phyloP scores from a whole-genome alignment of 768 basidiomycete genomes.

The Suillus spraguei region DNA sequence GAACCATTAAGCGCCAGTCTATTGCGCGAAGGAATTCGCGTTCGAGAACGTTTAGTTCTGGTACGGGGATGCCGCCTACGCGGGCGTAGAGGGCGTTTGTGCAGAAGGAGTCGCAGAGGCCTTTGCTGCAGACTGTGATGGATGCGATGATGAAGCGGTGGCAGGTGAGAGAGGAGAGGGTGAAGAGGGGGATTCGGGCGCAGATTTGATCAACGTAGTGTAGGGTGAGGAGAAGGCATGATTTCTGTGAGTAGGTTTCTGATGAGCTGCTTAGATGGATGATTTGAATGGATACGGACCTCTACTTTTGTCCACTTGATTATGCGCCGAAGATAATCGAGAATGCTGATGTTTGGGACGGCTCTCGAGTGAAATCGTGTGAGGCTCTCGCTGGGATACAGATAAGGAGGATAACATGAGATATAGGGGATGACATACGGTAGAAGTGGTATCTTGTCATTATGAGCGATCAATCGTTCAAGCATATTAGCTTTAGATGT shows the following conservation, averaged over 20 bases:
- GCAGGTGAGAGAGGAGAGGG: conserved; percentile 92
- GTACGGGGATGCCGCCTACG: conserved; percentile 91
- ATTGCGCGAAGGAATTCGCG: conserved; percentile 90
- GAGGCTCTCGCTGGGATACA: conserved; percentile 67
- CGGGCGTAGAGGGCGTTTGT: conserved; percentile 94
- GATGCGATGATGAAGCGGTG: conserved; percentile 97
- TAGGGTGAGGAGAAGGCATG: conserved; percentile 78
- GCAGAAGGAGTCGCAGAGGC: conserved; percentile 94
- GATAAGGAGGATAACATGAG: conserved; percentile 19
- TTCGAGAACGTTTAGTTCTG: conserved; percentile 93
- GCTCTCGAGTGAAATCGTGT: conserved; percentile 97
- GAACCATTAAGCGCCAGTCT: conserved; percentile 94
- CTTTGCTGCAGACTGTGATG: conserved; percentile 91
- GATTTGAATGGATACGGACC: conserved; percentile 46
- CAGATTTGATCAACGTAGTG: conserved; percentile 96
- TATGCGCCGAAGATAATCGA: conserved; percentile 94
- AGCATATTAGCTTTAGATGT: conserved; percentile 85
- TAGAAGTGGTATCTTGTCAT: conserved; percentile 91
- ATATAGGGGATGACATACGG: conserved; percentile 54
- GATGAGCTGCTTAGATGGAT: conserved; percentile 1
- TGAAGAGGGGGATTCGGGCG: conserved; percentile 83
- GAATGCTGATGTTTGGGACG: conserved; percentile 81
- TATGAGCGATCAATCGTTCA: conserved; percentile 90
- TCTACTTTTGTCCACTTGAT: conserved; percentile 96
- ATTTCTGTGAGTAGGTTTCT: conserved; percentile 50